phyloP scores from a whole-genome alignment of 2,329 filamentous ascomycete species.

The Elsinoe perseae region DNA sequence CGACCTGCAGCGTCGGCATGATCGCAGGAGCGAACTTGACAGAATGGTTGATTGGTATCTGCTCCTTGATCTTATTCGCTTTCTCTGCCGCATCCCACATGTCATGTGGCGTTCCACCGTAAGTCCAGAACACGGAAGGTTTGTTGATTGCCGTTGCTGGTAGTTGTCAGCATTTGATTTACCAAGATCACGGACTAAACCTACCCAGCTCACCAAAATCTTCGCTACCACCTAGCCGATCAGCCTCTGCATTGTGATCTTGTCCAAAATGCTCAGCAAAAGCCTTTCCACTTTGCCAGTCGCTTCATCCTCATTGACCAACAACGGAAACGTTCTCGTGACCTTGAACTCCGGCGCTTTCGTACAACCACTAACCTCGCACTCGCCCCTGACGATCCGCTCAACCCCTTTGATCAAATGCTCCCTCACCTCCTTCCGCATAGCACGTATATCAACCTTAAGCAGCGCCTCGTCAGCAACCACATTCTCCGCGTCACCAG shows the following conservation, averaged over 20 bases:
- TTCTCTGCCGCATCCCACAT: constrained; percentile 44
- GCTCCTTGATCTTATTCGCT: constrained; percentile 39
- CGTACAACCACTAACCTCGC: constrained; percentile 40
- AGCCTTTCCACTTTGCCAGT: constrained; percentile 36
- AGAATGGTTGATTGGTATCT: constrained; percentile 53
- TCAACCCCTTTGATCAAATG: constrained; percentile 42
- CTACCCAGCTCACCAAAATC: constrained; percentile 52
- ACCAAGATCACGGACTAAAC: not conserved
- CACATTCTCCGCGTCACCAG: constrained; percentile 54
- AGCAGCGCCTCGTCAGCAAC: constrained; percentile 50
- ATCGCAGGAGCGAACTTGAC: constrained; percentile 52
- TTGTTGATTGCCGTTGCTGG: constrained; percentile 37
- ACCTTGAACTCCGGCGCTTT: constrained; percentile 38
- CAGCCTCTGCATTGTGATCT: constrained; percentile 29
- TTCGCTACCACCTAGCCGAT: constrained; percentile 45
- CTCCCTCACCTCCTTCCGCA: constrained; percentile 39
- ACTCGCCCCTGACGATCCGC: constrained; percentile 51
- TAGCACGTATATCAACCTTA: constrained; percentile 48
- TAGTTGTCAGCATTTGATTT: constrained; percentile 4
- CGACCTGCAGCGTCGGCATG: constrained; percentile 49
- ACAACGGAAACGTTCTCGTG: constrained; percentile 41
- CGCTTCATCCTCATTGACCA: constrained; percentile 44
- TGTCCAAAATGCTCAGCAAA: constrained; percentile 42
- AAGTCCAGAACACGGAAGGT: constrained; percentile 48
- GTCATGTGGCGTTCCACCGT: constrained; percentile 46